A percentile compares a stretch with the other conserved stretches of the same genome.
Conservation (phyloP, 257 asterid species). For the Ehretia macrophylla region DNA sequence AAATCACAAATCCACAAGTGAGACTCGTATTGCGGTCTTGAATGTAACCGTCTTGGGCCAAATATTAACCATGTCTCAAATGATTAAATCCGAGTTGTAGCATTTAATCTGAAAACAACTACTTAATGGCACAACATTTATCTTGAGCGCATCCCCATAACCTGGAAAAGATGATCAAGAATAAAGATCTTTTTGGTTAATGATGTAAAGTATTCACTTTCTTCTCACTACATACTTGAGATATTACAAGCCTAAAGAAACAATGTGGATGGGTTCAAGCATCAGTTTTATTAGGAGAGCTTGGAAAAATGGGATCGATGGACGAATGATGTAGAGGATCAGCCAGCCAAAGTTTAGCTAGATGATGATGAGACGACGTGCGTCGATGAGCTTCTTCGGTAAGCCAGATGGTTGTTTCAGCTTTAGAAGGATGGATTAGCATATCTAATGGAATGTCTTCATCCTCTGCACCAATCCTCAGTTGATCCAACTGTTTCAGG, state of each 20-base stretch:
- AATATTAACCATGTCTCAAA: too few relatives aligned
- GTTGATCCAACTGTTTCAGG: conserved; percentile 42
- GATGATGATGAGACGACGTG: conserved; percentile 42
- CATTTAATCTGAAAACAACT: too few relatives aligned
- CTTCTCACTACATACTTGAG: too few relatives aligned
- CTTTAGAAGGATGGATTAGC: conserved; percentile 53
- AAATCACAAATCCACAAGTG: too few relatives aligned
- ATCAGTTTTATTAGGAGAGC: background rate
- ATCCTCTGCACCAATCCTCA: conserved; percentile 41
- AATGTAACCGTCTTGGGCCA: too few relatives aligned
- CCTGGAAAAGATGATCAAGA: too few relatives aligned
- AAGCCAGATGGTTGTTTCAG: conserved; percentile 63
- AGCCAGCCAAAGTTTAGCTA: conserved; percentile 48
- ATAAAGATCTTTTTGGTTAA: too few relatives aligned
- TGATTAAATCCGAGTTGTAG: too few relatives aligned
- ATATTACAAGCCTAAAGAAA: background rate
- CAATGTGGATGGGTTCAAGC: background rate
- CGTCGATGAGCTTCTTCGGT: conserved; percentile 56
- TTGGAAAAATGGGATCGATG: conserved; percentile 41
- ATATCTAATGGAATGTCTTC: conserved; percentile 38
- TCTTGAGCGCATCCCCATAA: too few relatives aligned
- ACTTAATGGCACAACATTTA: too few relatives aligned
- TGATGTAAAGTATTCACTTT: too few relatives aligned
- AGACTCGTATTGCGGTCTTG: too few relatives aligned
- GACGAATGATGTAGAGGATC: conserved; percentile 40